Percentiles rank a stretch among this genome's conserved stretches.
These are phyloP conservation scores for Podila epigama DNA, from an alignment of 192 early-diverging fungal species.

Conservation along the genomic window DNA sequence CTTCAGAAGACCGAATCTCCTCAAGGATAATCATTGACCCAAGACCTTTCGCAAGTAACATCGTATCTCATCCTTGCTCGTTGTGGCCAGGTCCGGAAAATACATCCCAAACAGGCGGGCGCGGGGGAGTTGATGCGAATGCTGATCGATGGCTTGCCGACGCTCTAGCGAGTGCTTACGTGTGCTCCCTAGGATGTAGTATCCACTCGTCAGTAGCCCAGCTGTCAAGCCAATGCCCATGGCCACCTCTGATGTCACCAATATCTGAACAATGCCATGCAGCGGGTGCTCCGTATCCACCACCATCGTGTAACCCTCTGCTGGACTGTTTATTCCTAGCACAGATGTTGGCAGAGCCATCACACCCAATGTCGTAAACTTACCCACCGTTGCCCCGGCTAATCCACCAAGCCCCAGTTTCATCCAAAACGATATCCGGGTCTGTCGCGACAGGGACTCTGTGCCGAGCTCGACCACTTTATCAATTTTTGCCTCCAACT, in stretches of 20 bases:
- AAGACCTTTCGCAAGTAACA: conserved; percentile 5
- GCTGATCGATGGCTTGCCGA: neutral
- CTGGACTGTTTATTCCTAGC: neutral
- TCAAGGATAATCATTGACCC: neutral
- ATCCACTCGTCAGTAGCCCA: conserved; percentile 26
- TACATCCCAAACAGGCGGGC: conserved; percentile 31
- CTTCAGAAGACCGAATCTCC: too few species aligned
- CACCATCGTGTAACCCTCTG: neutral
- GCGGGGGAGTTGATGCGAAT: conserved; percentile 13
- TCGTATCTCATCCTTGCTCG: conserved; percentile 22
- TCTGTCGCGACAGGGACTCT: conserved; percentile 10
- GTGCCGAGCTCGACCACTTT: conserved; percentile 11
- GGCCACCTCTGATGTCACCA: conserved; percentile 29
- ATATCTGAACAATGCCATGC: conserved; percentile 17
- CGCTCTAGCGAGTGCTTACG: conserved; percentile 1
- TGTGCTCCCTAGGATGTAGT: conserved; percentile 28
- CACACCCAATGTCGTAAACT: conserved; percentile 34
- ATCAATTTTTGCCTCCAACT: conserved; percentile 2
- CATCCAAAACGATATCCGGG: conserved; percentile 21
- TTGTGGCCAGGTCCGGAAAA: conserved; percentile 44
- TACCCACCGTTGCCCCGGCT: conserved; percentile 25
- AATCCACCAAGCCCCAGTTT: conserved; percentile 31
- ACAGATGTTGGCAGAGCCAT: conserved; percentile 20
- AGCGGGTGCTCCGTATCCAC: conserved; percentile 1
- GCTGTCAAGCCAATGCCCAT: conserved; percentile 23